A percentile compares a stretch with the other conserved stretches of the same genome.
phyloP scores from a whole-genome alignment of 331 rosid species.

The Malus hybrid region DNA sequence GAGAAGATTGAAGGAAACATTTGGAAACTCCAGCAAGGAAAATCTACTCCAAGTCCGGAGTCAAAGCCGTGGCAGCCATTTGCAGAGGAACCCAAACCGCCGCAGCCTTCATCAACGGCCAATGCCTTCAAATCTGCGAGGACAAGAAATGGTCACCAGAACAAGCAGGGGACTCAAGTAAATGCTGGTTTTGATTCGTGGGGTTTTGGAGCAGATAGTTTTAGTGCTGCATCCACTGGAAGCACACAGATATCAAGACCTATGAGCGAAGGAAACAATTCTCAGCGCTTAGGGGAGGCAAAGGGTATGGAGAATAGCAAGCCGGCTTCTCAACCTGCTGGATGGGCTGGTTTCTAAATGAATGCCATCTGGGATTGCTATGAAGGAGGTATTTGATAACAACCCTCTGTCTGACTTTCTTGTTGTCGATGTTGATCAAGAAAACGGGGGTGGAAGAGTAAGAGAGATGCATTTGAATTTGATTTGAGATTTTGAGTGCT shows the following conservation, averaged over 20 bases:
- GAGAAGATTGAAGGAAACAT: conserved; percentile 26
- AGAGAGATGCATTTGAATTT: conserved; percentile 14
- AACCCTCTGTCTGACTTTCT: conserved; percentile 1
- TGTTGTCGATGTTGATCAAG: neutral
- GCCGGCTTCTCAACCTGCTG: conserved; percentile 77
- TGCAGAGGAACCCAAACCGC: conserved; percentile 46
- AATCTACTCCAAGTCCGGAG: conserved; percentile 46
- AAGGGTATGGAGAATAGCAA: conserved; percentile 42
- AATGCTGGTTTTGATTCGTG: conserved; percentile 56
- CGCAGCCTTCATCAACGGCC: conserved; percentile 34
- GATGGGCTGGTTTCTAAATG: conserved; percentile 92
- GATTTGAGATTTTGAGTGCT: conserved; percentile 34
- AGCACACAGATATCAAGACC: conserved; percentile 39
- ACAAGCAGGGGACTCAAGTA: conserved; percentile 35
- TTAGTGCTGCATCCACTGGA: conserved; percentile 42
- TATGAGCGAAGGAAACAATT: conserved; percentile 30
- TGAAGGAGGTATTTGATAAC: conserved; percentile 10
- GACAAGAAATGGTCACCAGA: conserved; percentile 52
- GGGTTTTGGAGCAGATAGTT: conserved; percentile 79
- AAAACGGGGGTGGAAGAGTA: conserved; percentile 14
- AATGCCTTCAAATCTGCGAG: conserved; percentile 60
- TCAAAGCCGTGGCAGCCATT: conserved; percentile 77
- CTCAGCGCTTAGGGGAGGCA: conserved; percentile 37
- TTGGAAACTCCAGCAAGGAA: conserved; percentile 36
- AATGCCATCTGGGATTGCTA: neutral